Evolutionary conservation across 495 filamentous ascomycete species (phyloP).

Genomic region (Thermothielavioides terrestris): DNA sequence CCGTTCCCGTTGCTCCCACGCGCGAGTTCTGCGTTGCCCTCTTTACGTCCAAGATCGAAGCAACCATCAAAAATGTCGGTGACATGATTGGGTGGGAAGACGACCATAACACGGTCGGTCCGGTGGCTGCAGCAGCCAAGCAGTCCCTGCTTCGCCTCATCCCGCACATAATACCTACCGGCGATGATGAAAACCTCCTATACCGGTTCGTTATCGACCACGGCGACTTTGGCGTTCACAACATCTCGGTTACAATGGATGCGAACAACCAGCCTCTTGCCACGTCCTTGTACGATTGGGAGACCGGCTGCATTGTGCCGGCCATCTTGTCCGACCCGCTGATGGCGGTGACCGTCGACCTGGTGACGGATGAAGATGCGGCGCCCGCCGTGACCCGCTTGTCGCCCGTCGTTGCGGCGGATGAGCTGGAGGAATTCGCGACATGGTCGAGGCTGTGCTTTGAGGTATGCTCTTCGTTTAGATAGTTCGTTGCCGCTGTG

Average conservation of each 20-base stretch:
- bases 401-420: not conserved
- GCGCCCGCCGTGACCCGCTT: conserved; percentile 20
- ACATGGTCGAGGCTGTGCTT: not conserved
- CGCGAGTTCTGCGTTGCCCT: conserved; percentile 30
- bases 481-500: not conserved
- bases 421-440: not conserved
- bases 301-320: conserved; percentile 28
- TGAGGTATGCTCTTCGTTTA: not conserved
- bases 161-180: conserved; percentile 23
- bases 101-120: conserved; percentile 26
- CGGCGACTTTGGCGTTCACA: conserved; percentile 32
- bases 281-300: conserved; percentile 31
- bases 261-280: conserved; percentile 17
- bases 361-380: conserved; percentile 26
- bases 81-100: conserved; percentile 32
- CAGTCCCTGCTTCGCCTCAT: conserved; percentile 25
- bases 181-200: conserved; percentile 11
- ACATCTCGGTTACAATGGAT: conserved; percentile 25
- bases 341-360: conserved; percentile 22
- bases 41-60: conserved; percentile 29
- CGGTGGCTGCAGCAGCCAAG: conserved; percentile 27
- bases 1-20: conserved; percentile 29
- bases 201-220: conserved; percentile 32
- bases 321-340: conserved; percentile 30
- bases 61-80: conserved; percentile 27